A percentile compares a stretch with the other conserved stretches of the same genome.
Evolutionary conservation across 2,329 filamentous ascomycete genomes (phyloP).

Genomic region (Claviceps purpurea): DNA sequence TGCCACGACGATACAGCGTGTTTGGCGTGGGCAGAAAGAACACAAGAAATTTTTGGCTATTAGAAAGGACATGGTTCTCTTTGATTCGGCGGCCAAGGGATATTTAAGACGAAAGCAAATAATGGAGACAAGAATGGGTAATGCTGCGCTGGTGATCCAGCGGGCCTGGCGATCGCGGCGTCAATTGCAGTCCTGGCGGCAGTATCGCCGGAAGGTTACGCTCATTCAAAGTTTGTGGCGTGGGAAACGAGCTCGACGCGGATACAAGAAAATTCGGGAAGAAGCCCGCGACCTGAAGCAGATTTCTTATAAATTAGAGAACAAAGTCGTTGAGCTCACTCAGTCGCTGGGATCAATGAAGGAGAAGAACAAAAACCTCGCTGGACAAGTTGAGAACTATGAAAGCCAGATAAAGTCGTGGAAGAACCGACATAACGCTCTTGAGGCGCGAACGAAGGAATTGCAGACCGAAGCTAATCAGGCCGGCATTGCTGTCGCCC

Average conservation of each 20-base stretch:
- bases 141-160: constrained; percentile 84
- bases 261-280: constrained; percentile 84
- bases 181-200: constrained; percentile 68
- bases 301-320: constrained; percentile 98
- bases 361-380: constrained; percentile 81
- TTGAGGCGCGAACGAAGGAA: constrained; percentile 85
- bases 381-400: constrained; percentile 86
- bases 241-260: constrained; percentile 64
- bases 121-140: constrained; percentile 84
- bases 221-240: constrained; percentile 90
- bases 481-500: constrained; percentile 86
- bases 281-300: constrained; percentile 97
- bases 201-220: constrained; percentile 78
- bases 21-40: constrained; percentile 89
- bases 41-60: constrained; percentile 67
- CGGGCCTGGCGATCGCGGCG: constrained; percentile 74
- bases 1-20: constrained; percentile 85
- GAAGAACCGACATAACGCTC: constrained; percentile 80
- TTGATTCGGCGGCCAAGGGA: constrained; percentile 84
- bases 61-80: constrained; percentile 71
- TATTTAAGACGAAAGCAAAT: constrained; percentile 84
- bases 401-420: constrained; percentile 92
- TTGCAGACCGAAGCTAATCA: constrained; percentile 95
- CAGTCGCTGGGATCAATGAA: constrained; percentile 88
- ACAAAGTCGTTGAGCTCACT: constrained; percentile 97